phyloP scores from a whole-genome alignment of 805 yeast species.

The Candida sakaeoensis region DNA sequence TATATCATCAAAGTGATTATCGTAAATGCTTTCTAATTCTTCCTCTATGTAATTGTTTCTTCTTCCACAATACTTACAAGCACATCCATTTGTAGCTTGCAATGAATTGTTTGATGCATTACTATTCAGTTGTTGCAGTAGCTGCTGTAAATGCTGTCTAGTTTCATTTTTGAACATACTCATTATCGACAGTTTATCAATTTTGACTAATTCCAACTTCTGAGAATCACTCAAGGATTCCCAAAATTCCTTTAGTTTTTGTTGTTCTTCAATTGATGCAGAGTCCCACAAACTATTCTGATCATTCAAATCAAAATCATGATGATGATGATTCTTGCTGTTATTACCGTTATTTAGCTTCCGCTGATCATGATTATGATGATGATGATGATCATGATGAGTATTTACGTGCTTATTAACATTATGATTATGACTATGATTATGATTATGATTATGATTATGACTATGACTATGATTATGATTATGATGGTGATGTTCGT shows the following conservation, averaged over 20 bases:
- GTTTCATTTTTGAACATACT: conserved; percentile 51
- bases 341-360: conserved; percentile 7
- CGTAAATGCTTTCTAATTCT: conserved; percentile 72
- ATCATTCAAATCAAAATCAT: conserved; percentile 4
- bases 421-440: conserved; percentile 5
- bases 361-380: conserved; percentile 7
- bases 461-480: conserved; percentile 8
- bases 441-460: conserved; percentile 1
- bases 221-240: conserved; percentile 54
- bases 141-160: conserved; percentile 11
- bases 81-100: conserved; percentile 38
- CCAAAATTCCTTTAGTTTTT: conserved; percentile 61
- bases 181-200: conserved; percentile 68
- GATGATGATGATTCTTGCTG: too few relatives aligned
- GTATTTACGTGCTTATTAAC: too few relatives aligned
- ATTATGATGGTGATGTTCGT: conserved; percentile 13
- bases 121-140: conserved; percentile 11
- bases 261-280: conserved; percentile 47
- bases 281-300: conserved; percentile 42
- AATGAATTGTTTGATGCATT: conserved; percentile 22
- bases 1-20: conserved; percentile 55
- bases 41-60: conserved; percentile 68
- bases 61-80: conserved; percentile 76
- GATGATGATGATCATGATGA: neutral
- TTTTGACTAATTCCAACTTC: conserved; percentile 56